Conservation (phyloP, 768 basidiomycete genomes). For the Piloderma croceum region DNA sequence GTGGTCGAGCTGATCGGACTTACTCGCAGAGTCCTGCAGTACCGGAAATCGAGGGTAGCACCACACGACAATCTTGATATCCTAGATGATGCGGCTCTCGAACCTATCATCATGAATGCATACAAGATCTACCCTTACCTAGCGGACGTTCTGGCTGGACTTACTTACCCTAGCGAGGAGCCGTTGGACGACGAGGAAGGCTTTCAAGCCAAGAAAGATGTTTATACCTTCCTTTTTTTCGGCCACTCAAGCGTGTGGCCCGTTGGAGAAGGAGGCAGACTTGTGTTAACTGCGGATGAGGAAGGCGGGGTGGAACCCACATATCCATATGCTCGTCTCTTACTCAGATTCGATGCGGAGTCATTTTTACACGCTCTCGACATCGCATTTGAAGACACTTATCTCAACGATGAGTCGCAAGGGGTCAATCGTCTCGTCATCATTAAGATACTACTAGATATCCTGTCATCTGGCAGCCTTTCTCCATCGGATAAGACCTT, state of each 20-base stretch:
- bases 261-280: constrained; percentile 56
- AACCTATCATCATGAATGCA: constrained; percentile 62
- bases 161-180: constrained; percentile 82
- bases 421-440: constrained; percentile 73
- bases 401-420: constrained; percentile 72
- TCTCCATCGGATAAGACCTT: constrained; percentile 67
- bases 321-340: constrained; percentile 81
- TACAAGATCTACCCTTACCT: constrained; percentile 93
- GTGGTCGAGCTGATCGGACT: constrained; percentile 79
- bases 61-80: constrained; percentile 25
- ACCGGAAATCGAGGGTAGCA: constrained; percentile 36
- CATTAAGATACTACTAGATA: constrained; percentile 79
- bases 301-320: constrained; percentile 74
- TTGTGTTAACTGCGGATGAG: constrained; percentile 72
- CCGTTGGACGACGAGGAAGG: constrained; percentile 62
- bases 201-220: constrained; percentile 57
- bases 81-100: constrained; percentile 37
- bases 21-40: constrained; percentile 61
- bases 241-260: constrained; percentile 81
- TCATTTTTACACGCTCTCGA: constrained; percentile 91
- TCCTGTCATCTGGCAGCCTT: constrained; percentile 50
- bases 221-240: constrained; percentile 82
- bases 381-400: constrained; percentile 90
- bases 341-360: constrained; percentile 88
- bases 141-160: constrained; percentile 71